phyloP scores from a whole-genome alignment of 2,329 filamentous ascomycete genomes.

The Fusarium denticulatum region DNA sequence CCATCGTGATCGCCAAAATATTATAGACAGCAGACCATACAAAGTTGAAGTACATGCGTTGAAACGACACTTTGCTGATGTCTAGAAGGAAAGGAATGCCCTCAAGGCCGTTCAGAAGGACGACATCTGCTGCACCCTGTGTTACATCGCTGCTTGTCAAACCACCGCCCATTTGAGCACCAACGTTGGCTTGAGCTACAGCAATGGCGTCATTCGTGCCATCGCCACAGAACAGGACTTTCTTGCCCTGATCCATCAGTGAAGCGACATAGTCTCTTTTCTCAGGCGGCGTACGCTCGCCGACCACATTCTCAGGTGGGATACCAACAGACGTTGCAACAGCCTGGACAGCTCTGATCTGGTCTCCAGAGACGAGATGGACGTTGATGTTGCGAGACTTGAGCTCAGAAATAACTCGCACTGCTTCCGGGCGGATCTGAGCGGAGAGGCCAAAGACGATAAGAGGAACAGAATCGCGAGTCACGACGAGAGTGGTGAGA shows the following conservation, averaged over 20 bases:
- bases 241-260: not conserved
- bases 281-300: not conserved
- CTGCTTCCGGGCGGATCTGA: not conserved
- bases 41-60: conserved; percentile 13
- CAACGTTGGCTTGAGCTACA: not conserved
- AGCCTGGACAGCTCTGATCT: not conserved
- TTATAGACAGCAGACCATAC: conserved; percentile 14
- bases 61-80: not conserved
- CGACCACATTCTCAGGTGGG: accelerated
- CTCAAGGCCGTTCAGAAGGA: not conserved
- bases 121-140: not conserved
- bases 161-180: conserved; percentile 5
- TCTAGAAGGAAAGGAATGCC: conserved; percentile 2
- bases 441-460: not conserved
- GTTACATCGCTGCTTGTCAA: conserved; percentile 6
- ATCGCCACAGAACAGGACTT: not conserved
- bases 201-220: conserved; percentile 1
- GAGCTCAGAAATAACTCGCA: not conserved
- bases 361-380: conserved; percentile 2
- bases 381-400: not conserved
- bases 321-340: not conserved
- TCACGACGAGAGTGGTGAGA: conserved; percentile 5
- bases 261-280: conserved; percentile 4
- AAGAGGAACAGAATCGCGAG: not conserved
- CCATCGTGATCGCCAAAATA: conserved; percentile 1